These are phyloP conservation scores for Magnusiomyces sp. DNA, from an alignment of 1,139 yeast species.

Conservation along the genomic window DNA sequence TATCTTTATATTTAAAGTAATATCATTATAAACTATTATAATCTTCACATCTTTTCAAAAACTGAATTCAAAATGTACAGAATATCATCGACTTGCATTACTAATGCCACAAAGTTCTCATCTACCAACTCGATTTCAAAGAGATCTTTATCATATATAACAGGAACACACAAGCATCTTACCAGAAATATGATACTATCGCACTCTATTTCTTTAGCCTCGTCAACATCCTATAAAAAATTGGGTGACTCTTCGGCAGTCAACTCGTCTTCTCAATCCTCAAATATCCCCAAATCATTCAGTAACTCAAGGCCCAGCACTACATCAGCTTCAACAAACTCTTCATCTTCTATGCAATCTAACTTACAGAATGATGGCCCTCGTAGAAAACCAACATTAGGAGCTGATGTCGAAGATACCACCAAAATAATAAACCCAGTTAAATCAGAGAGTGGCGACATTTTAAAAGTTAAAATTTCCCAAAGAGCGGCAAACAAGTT, in stretches of 20 bases:
- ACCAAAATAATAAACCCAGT: slow-evolving; percentile 27
- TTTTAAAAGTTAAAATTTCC: slow-evolving; percentile 34
- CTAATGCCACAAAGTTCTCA: neutral
- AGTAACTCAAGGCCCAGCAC: neutral
- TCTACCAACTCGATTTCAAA: neutral
- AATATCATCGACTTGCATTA: neutral
- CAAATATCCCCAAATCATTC: neutral
- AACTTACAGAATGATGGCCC: too few relatives aligned
- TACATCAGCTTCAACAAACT: neutral
- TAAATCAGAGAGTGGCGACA: slow-evolving; percentile 28
- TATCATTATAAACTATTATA: neutral
- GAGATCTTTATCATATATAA: neutral
- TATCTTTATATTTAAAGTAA: too few relatives aligned
- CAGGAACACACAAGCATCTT: neutral
- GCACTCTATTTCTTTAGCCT: too few relatives aligned
- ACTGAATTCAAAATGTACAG: neutral
- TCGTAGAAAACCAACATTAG: slow-evolving; percentile 16
- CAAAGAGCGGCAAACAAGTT: slow-evolving; percentile 48
- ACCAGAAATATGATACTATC: neutral
- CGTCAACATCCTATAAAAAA: neutral
- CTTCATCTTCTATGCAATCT: too few relatives aligned
- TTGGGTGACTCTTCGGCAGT: neutral
- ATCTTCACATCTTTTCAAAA: neutral
- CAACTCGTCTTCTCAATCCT: neutral
- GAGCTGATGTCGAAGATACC: slow-evolving; percentile 16